A percentile compares a stretch with the other conserved stretches of the same genome.
These are phyloP conservation scores for Diaporthe citriasiana DNA, from an alignment of 2,329 filamentous ascomycete genomes.

Conservation along the genomic window DNA sequence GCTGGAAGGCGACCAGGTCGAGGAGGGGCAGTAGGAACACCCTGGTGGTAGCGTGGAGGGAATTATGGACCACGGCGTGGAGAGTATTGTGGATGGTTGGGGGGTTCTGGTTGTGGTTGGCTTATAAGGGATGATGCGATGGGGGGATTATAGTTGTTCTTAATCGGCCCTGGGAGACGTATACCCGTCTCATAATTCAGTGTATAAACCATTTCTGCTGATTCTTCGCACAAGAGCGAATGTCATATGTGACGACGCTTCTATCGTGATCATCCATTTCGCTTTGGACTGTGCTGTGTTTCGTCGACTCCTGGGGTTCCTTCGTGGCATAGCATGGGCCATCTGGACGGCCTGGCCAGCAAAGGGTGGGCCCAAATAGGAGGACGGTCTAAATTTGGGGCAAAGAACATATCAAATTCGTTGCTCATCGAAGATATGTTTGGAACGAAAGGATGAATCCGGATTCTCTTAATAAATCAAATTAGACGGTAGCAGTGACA, in stretches of 20 bases:
- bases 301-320: not conserved
- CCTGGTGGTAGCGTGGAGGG: slow-evolving; percentile 65
- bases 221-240: not conserved
- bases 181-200: slow-evolving; percentile 18
- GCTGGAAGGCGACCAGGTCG: slow-evolving; percentile 49
- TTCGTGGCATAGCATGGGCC: not conserved
- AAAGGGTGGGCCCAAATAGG: not conserved
- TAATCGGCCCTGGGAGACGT: not conserved
- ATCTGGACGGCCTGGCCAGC: not conserved
- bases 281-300: not conserved
- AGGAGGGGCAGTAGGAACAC: slow-evolving; percentile 50
- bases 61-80: slow-evolving; percentile 74
- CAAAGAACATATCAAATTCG: not conserved
- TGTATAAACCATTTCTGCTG: slow-evolving; percentile 7
- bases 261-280: not conserved
- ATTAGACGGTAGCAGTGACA: not conserved
- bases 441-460: not conserved
- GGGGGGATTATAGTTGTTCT: not conserved
- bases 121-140: slow-evolving; percentile 69
- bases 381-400: slow-evolving; percentile 1
- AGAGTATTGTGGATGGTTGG: slow-evolving; percentile 75
- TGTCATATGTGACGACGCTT: too few species aligned
- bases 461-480: not conserved
- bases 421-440: not conserved
- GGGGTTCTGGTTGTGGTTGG: slow-evolving; percentile 76